These are phyloP conservation scores for Globomyces sp. DNA, from an alignment of 371 early-diverging fungal genomes.

Conservation along the genomic window DNA sequence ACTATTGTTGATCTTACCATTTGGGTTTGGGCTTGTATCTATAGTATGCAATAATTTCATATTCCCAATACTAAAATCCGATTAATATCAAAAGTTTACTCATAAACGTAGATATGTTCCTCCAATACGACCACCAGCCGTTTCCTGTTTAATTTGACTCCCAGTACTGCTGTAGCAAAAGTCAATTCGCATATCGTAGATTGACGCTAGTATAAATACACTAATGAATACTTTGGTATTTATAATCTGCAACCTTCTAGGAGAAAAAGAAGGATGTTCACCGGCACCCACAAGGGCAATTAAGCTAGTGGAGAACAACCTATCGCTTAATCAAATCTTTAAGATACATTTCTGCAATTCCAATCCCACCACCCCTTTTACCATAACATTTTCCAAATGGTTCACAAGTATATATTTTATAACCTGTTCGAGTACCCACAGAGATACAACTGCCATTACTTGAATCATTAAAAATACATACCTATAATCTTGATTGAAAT, in stretches of 20 bases:
- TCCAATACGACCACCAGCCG: constrained; percentile 90
- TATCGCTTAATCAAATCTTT: no score
- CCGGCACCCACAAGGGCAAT: constrained; percentile 95
- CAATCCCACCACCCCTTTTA: constrained; percentile 72
- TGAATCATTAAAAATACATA: constrained; percentile 18
- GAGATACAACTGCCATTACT: constrained; percentile 72
- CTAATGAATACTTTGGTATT: constrained; percentile 83
- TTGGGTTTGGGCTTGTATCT: constrained; percentile 88
- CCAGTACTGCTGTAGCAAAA: constrained; percentile 85
- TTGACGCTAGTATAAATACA: constrained; percentile 62
- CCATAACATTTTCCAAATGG: constrained; percentile 91
- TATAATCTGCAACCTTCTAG: constrained; percentile 85
- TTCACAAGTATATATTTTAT: constrained; percentile 91
- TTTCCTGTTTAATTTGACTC: constrained; percentile 92
- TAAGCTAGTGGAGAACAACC: constrained; percentile 88
- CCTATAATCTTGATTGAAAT: constrained; percentile 92
- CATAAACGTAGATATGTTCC: constrained; percentile 76
- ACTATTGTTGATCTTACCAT: constrained; percentile 52
- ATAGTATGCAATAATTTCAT: constrained; percentile 95
- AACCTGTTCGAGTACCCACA: constrained; percentile 82
- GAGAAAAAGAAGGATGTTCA: constrained; percentile 83
- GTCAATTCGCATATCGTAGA: constrained; percentile 94
- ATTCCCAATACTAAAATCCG: constrained; percentile 64
- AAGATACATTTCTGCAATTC: constrained; percentile 84
- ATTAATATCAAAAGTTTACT: constrained; percentile 27